Evolutionary conservation across 129 eudicot genomes (phyloP).

Genomic region (Arctium lappa): DNA sequence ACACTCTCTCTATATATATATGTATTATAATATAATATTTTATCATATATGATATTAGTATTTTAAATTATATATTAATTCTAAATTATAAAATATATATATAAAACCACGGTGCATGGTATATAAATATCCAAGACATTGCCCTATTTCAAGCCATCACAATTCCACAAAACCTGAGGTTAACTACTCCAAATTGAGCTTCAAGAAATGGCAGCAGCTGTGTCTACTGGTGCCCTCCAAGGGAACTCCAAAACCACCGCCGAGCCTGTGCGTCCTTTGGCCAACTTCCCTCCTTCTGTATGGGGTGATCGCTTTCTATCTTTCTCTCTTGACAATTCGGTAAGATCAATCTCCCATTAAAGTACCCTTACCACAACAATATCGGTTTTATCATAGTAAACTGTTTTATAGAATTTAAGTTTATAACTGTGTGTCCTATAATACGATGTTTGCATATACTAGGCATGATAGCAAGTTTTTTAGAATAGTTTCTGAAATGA

Average conservation of each 20-base stretch:
- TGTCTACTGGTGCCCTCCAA: neutral
- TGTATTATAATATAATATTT: too few relatives aligned
- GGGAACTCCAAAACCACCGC: slow-evolving; percentile 1
- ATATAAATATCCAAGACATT: neutral
- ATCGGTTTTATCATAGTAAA: too few relatives aligned
- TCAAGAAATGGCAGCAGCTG: slow-evolving; percentile 20
- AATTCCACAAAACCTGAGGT: neutral
- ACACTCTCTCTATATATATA: too few relatives aligned
- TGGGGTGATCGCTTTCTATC: slow-evolving; percentile 42
- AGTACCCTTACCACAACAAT: too few relatives aligned
- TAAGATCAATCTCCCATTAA: neutral
- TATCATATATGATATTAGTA: too few relatives aligned
- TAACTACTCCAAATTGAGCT: neutral
- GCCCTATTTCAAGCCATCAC: neutral
- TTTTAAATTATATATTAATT: too few relatives aligned
- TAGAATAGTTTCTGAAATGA: too few relatives aligned
- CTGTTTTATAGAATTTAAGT: too few relatives aligned
- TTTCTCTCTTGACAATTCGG: slow-evolving; percentile 30
- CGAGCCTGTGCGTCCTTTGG: slow-evolving; percentile 32
- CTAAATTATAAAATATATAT: too few relatives aligned
- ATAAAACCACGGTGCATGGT: neutral
- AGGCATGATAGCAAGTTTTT: too few relatives aligned
- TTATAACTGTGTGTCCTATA: too few relatives aligned
- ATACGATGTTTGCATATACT: too few relatives aligned
- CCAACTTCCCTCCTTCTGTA: slow-evolving; percentile 40